phyloP scores from a whole-genome alignment of 1,139 yeast genomes.

The Nakaseomyces kungkrabaensis region DNA sequence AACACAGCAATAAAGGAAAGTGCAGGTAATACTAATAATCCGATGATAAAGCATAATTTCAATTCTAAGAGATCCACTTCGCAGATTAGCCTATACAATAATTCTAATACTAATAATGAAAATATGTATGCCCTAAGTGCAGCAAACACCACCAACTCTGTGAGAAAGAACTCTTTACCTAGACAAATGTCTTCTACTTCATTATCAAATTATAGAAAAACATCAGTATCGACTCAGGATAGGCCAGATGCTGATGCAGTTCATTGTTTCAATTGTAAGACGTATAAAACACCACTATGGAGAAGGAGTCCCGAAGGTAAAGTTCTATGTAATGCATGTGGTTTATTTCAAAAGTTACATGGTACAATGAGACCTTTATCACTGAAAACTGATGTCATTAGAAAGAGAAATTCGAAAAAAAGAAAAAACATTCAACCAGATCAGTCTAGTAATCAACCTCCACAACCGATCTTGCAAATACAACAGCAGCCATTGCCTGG shows the following conservation, averaged over 20 bases:
- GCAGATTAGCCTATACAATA: neutral
- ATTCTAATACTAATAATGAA: neutral
- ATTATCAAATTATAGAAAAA: slow-evolving; percentile 21
- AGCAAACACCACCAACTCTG: slow-evolving; percentile 20
- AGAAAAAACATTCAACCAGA: slow-evolving; percentile 18
- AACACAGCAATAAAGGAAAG: neutral
- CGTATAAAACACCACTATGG: slow-evolving; percentile 93
- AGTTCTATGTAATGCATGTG: slow-evolving; percentile 94
- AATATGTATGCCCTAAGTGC: slow-evolving; percentile 9
- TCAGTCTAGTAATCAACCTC: slow-evolving; percentile 7
- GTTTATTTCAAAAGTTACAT: slow-evolving; percentile 81
- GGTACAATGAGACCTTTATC: slow-evolving; percentile 92
- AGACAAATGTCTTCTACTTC: slow-evolving; percentile 26
- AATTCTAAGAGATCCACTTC: slow-evolving; percentile 5
- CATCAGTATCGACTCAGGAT: slow-evolving; percentile 8
- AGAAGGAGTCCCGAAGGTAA: slow-evolving; percentile 89
- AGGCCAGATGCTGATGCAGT: slow-evolving; percentile 18
- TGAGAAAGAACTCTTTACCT: slow-evolving; percentile 22
- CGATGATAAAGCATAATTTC: neutral
- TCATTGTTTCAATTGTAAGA: slow-evolving; percentile 79
- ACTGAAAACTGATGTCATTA: slow-evolving; percentile 86
- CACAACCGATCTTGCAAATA: slow-evolving; percentile 3
- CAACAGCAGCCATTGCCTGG: slow-evolving; percentile 1
- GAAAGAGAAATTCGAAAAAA: slow-evolving; percentile 50
- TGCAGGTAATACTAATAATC: neutral